Conservation (phyloP, 805 yeast genomes). For the Nematodospora valgi region DNA sequence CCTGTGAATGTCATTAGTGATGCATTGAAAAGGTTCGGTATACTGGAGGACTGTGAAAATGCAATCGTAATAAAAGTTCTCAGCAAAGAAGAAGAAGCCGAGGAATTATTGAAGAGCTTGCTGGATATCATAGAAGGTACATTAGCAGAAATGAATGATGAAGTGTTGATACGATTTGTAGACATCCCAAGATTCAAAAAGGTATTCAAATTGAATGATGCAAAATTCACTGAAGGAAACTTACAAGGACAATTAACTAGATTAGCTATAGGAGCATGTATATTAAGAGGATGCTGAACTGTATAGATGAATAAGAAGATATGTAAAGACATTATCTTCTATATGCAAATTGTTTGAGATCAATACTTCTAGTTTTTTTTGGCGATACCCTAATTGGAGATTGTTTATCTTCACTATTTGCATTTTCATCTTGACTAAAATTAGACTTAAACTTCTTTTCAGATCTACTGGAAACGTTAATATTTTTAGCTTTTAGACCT, state of each 20-base stretch:
- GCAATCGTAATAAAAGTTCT: slow-evolving; percentile 52
- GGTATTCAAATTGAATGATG: slow-evolving; percentile 34
- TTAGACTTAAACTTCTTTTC: too few species aligned
- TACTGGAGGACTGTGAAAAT: slow-evolving; percentile 45
- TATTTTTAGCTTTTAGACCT: slow-evolving; percentile 1
- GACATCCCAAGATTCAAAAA: slow-evolving; percentile 32
- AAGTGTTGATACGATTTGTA: slow-evolving; percentile 14
- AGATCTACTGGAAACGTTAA: neutral
- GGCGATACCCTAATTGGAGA: neutral
- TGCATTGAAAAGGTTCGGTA: slow-evolving; percentile 67
- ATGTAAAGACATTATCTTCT: neutral
- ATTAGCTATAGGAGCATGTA: slow-evolving; percentile 45
- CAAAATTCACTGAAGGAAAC: slow-evolving; percentile 14
- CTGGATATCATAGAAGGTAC: slow-evolving; percentile 19
- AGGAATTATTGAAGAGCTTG: slow-evolving; percentile 3
- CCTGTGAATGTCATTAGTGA: slow-evolving; percentile 72
- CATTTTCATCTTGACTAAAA: slow-evolving; percentile 5
- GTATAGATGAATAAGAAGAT: neutral
- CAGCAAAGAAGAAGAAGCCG: slow-evolving; percentile 12
- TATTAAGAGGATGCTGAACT: slow-evolving; percentile 42
- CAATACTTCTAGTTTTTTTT: slow-evolving; percentile 4
- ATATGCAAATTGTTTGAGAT: slow-evolving; percentile 10
- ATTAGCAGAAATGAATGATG: slow-evolving; percentile 20
- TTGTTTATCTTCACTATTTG: neutral
- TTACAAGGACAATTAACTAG: slow-evolving; percentile 31